Evolutionary conservation across 1,284 basidiomycete species (phyloP).

Genomic region (Apiotrichum akiyoshidainum): DNA sequence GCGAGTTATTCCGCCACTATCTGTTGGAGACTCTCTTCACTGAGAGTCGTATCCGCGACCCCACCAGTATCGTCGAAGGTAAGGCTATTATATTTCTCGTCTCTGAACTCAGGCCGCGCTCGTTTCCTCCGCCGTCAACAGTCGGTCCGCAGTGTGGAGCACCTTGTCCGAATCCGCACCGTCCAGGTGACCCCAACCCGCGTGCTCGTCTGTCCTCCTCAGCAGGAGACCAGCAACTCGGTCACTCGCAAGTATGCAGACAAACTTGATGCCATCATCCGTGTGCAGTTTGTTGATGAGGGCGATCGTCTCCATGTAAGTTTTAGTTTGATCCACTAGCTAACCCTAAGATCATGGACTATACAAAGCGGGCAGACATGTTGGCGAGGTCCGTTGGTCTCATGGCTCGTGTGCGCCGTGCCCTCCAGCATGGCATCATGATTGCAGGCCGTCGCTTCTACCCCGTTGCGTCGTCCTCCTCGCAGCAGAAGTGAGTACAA

Average conservation of each 20-base stretch:
- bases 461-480: slow-evolving; percentile 44
- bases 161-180: slow-evolving; percentile 43
- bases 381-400: slow-evolving; percentile 33
- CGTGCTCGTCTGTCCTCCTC: slow-evolving; percentile 44
- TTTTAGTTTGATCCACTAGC: neutral
- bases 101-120: slow-evolving; percentile 3
- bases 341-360: slow-evolving; percentile 33
- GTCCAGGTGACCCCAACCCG: slow-evolving; percentile 49
- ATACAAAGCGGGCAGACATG: slow-evolving; percentile 35
- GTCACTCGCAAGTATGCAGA: slow-evolving; percentile 43
- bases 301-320: slow-evolving; percentile 44
- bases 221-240: slow-evolving; percentile 48
- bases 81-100: neutral
- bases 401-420: slow-evolving; percentile 46
- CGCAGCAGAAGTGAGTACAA: slow-evolving; percentile 42
- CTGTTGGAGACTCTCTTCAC: slow-evolving; percentile 44
- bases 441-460: slow-evolving; percentile 40
- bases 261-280: slow-evolving; percentile 43
- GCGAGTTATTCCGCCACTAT: slow-evolving; percentile 30
- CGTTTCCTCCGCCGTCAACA: neutral
- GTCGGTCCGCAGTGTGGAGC: slow-evolving; percentile 16
- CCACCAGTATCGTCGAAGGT: slow-evolving; percentile 28
- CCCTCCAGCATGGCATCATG: slow-evolving; percentile 41
- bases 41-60: slow-evolving; percentile 40
- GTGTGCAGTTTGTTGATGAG: slow-evolving; percentile 50